phyloP scores from a whole-genome alignment of 2,329 filamentous ascomycete genomes.

The Aspergillus sp. region DNA sequence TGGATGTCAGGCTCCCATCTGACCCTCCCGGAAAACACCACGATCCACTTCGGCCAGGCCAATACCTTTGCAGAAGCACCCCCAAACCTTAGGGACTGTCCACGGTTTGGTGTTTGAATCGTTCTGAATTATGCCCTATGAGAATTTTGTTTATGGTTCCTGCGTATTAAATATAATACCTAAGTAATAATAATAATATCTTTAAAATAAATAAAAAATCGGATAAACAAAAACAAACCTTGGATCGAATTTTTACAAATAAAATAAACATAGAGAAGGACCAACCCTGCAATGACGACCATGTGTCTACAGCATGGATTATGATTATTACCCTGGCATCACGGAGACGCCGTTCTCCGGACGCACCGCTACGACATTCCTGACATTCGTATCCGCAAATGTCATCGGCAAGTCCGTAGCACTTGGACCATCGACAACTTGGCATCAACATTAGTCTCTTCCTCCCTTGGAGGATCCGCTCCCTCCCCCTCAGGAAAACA shows the following conservation, averaged over 20 bases:
- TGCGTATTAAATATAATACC: constrained; percentile 2
- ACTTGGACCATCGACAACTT: constrained; percentile 14
- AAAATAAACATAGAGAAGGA: neutral
- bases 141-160: constrained; percentile 5
- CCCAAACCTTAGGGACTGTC: constrained; percentile 3
- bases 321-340: neutral
- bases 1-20: neutral
- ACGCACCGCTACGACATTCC: constrained; percentile 3
- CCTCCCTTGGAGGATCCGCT: constrained; percentile 10
- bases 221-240: neutral
- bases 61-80: constrained; percentile 7
- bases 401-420: constrained; percentile 24
- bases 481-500: neutral
- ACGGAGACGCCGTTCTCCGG: constrained; percentile 18
- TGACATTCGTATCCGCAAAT: constrained; percentile 19
- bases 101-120: neutral
- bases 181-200: neutral
- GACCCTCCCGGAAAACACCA: neutral
- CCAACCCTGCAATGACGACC: too few species aligned
- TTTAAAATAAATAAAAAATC: neutral
- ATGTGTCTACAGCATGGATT: too few species aligned
- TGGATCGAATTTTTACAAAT: neutral
- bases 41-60: constrained; percentile 7
- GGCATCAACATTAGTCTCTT: constrained; percentile 12
- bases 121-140: constrained; percentile 6